Conservation (phyloP, 2,329 filamentous ascomycete genomes). For the Endoconidiophora polonica region DNA sequence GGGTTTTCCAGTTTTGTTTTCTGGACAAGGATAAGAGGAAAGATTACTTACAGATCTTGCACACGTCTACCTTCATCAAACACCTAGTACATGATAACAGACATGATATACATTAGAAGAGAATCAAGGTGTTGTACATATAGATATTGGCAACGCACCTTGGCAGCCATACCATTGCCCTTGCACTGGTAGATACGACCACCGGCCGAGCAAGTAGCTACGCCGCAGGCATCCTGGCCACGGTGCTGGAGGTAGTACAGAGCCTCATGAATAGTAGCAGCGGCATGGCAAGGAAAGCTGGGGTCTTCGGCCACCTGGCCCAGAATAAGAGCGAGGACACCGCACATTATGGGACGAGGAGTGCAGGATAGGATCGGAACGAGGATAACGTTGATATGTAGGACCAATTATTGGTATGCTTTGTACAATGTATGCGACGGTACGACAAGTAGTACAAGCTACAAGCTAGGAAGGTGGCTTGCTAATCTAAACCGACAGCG, state of each 20-base stretch:
- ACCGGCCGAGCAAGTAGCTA: slow-evolving; percentile 52
- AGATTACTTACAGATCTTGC: slow-evolving; percentile 11
- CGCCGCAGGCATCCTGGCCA: slow-evolving; percentile 78
- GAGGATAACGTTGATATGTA: not conserved
- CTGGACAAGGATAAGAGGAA: slow-evolving; percentile 21
- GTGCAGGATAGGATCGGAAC: not conserved
- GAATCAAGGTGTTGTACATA: not conserved
- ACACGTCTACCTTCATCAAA: slow-evolving; percentile 59
- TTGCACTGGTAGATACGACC: slow-evolving; percentile 81
- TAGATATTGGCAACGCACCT: slow-evolving; percentile 23
- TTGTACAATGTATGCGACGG: not conserved
- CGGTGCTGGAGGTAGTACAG: slow-evolving; percentile 55
- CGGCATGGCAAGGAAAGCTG: slow-evolving; percentile 23
- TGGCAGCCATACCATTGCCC: slow-evolving; percentile 72
- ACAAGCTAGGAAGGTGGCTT: not conserved
- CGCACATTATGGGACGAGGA: slow-evolving; percentile 34
- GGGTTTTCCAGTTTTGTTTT: not conserved
- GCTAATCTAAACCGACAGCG: not conserved
- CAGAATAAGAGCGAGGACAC: slow-evolving; percentile 43
- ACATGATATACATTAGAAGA: not conserved
- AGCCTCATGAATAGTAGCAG: slow-evolving; percentile 51
- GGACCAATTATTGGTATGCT: not conserved
- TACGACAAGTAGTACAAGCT: not conserved
- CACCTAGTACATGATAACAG: slow-evolving; percentile 33
- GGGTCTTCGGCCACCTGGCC: slow-evolving; percentile 31